A percentile compares a stretch with the other conserved stretches of the same genome.
Conservation (phyloP, 2,329 filamentous ascomycete genomes). For the Metarhizium anisopliae region DNA sequence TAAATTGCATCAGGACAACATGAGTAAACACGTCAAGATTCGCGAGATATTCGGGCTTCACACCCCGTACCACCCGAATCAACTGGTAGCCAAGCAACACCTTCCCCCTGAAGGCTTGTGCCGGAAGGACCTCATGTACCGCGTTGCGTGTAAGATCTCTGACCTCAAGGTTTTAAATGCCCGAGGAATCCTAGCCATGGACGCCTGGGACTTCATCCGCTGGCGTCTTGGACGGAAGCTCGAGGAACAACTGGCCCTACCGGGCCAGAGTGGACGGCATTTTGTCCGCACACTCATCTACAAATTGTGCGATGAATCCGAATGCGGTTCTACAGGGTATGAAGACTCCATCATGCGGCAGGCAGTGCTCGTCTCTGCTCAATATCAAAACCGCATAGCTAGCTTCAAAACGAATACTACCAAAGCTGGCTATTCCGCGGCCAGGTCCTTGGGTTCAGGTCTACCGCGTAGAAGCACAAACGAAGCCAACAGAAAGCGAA, state of each 20-base stretch:
- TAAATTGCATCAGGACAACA: slow-evolving; percentile 21
- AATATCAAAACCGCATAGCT: slow-evolving; percentile 10
- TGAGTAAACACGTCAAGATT: slow-evolving; percentile 24
- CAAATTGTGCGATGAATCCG: slow-evolving; percentile 9
- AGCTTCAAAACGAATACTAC: slow-evolving; percentile 10
- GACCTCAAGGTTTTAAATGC: slow-evolving; percentile 19
- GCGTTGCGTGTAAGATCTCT: slow-evolving; percentile 22
- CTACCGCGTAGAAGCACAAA: neutral
- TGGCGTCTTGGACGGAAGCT: slow-evolving; percentile 21
- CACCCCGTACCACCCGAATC: slow-evolving; percentile 26
- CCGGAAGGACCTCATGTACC: slow-evolving; percentile 25
- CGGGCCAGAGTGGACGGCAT: slow-evolving; percentile 4
- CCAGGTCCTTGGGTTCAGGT: neutral
- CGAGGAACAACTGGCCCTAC: slow-evolving; percentile 2
- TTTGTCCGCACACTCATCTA: slow-evolving; percentile 11
- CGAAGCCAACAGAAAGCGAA: neutral
- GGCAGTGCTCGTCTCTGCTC: slow-evolving; percentile 19
- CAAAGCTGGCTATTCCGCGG: neutral
- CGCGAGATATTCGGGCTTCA: slow-evolving; percentile 22
- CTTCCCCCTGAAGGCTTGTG: slow-evolving; percentile 23
- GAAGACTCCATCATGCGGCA: slow-evolving; percentile 19
- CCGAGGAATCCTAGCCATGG: slow-evolving; percentile 21
- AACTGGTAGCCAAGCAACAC: slow-evolving; percentile 23
- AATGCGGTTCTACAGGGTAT: slow-evolving; percentile 2
- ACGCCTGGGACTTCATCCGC: slow-evolving; percentile 28